These are phyloP conservation scores for Lecanicillium sp. DNA, from an alignment of 2,329 filamentous ascomycete species.

Conservation along the genomic window DNA sequence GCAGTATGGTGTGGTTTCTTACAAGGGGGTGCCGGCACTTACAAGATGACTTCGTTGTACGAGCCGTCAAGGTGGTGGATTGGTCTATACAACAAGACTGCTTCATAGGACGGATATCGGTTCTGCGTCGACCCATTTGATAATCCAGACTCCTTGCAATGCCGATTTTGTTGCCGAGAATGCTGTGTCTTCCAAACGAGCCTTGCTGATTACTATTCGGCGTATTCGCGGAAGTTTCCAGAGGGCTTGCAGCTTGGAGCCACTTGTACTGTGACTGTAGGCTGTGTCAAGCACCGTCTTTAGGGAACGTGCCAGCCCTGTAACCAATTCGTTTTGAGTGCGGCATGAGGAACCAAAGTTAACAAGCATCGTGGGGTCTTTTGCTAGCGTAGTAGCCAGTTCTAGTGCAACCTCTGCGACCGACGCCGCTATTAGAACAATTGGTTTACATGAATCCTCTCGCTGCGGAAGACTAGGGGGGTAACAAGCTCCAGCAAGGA, in stretches of 20 bases:
- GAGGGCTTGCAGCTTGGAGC: conserved; percentile 17
- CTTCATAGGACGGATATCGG: conserved; percentile 27
- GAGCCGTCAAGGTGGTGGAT: conserved; percentile 40
- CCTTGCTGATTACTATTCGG: conserved; percentile 1
- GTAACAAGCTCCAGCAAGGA: conserved; percentile 27
- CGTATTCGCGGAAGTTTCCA: conserved; percentile 21
- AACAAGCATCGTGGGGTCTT: conserved; percentile 35
- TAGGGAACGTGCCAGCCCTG: conserved; percentile 29
- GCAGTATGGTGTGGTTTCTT: too few species aligned
- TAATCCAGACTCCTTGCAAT: conserved; percentile 24
- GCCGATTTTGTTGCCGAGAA: conserved; percentile 17
- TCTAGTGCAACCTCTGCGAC: conserved; percentile 28
- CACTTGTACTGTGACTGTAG: background rate
- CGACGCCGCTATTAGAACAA: conserved; percentile 25
- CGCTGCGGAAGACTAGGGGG: conserved; percentile 27
- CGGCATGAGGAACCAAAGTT: conserved; percentile 35
- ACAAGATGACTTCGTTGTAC: conserved; percentile 28
- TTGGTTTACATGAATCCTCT: conserved; percentile 39
- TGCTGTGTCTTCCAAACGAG: background rate
- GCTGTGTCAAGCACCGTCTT: conserved; percentile 23
- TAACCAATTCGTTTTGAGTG: conserved; percentile 22
- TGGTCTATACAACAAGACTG: conserved; percentile 28
- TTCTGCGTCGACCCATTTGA: conserved; percentile 31
- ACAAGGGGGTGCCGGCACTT: conserved; percentile 10
- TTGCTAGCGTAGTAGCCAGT: conserved; percentile 33